Conservation (phyloP, 768 basidiomycete genomes). For the Rhizopogon vesiculosus region DNA sequence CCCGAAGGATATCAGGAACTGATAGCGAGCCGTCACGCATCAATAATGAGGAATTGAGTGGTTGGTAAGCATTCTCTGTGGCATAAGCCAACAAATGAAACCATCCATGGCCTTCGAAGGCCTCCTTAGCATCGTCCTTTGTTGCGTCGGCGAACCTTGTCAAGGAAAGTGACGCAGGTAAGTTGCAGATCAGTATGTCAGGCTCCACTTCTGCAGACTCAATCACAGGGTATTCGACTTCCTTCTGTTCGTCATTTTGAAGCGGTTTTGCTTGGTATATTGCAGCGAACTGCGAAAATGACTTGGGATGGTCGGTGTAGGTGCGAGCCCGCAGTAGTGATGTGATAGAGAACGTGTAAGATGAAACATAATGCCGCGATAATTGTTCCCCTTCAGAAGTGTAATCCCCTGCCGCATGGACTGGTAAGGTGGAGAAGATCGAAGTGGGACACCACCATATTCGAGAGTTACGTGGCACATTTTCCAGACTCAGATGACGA, state of each 20-base stretch:
- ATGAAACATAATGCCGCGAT: constrained; percentile 4
- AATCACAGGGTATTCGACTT: not conserved
- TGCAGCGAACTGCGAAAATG: not conserved
- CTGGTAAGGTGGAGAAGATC: constrained; percentile 5
- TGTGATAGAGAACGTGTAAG: constrained; percentile 8
- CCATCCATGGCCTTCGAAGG: constrained; percentile 7
- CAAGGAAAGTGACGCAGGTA: not conserved
- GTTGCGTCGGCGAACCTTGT: not conserved
- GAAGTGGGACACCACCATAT: constrained; percentile 13
- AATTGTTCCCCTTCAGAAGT: not conserved
- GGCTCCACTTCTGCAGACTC: not conserved
- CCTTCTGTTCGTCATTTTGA: not conserved
- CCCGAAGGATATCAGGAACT: constrained; percentile 2
- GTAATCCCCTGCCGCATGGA: constrained; percentile 13
- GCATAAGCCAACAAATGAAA: constrained; percentile 19
- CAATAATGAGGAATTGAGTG: constrained; percentile 7
- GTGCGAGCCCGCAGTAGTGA: constrained; percentile 9
- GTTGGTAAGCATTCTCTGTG: constrained; percentile 2
- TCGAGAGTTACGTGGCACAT: not conserved
- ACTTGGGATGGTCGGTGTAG: not conserved
- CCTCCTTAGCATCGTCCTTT: not conserved
- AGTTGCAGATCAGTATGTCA: not conserved
- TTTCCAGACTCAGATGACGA: not conserved
- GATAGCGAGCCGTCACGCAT: constrained; percentile 2
- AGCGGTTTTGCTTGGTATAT: constrained; percentile 4